Evolutionary conservation across 108 stramenopile genomes (phyloP), one percentile per base, ranked within the genome.

Genomic region (Chaetoceros muelleri): DNA sequence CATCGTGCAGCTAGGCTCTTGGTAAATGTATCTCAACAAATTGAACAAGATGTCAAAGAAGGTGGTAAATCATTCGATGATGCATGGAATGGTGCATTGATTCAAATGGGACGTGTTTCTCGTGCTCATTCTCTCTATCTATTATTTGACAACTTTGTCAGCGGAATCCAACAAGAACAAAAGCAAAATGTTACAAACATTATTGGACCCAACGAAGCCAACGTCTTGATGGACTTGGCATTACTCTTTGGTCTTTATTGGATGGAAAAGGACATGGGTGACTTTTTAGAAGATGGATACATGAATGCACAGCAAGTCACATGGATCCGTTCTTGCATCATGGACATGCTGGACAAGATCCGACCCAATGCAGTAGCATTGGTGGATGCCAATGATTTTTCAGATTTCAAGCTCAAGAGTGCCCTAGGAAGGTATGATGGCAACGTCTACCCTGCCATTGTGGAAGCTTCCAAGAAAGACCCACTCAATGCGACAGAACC

Each of bases 361-460:
- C 85, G 95, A 46, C 82, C 76, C 27, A 79, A 86, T 58, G 92
- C 95, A 7, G 90, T 96, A 46, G 80, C 81, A 5, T 67, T 96
- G 50, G 90, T 88, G 27, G 95, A 96, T 69, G 84, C 95, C 3
- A 74, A 79, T 29, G 90, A 93, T 60, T 78, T 90, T 66, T 75
- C 82, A 22, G 95, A 96, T 60, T 92, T 90, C 58, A 71, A 82
- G 21, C 71, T 96, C 24, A 90, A 90, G 69, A 79, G 84, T 55
- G 87, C 85, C 1, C 59, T 96, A 21, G 95, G 92, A 17, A 78
- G 83, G 16, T 84, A 66, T 47, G 95, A 96, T 61, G 95, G 95
- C 0, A 61, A 93, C 74, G 88, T 96, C 0, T 96, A 96, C 55
- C 83, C 84, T 3, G 81, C 81, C n/a, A 82, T 95, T 24, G 73